Conservation (phyloP, 1,139 yeast species). For the Diutina catenulata region DNA sequence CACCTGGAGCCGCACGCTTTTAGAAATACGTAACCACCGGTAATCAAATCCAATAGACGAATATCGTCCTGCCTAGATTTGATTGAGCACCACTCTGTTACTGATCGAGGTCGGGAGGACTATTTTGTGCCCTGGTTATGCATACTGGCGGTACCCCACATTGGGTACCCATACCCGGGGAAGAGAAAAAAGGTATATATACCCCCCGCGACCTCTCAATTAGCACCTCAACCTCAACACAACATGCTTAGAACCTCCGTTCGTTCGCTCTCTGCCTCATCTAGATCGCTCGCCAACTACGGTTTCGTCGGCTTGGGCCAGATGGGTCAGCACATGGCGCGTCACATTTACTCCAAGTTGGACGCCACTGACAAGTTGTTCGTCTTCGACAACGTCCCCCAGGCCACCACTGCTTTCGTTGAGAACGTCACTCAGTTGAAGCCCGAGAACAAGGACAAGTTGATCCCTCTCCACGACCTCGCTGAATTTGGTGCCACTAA, state of each 20-base stretch:
- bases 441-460: constrained; percentile 14
- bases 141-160: too few species aligned
- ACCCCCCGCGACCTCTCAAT: neutral
- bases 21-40: neutral
- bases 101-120: too few species aligned
- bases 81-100: too few species aligned
- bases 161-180: too few species aligned
- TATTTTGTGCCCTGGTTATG: too few species aligned
- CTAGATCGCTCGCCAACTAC: constrained; percentile 17
- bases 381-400: constrained; percentile 32
- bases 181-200: neutral
- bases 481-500: constrained; percentile 25
- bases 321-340: constrained; percentile 53
- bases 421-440: constrained; percentile 14
- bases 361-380: constrained; percentile 28
- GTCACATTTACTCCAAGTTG: constrained; percentile 35
- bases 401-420: constrained; percentile 19
- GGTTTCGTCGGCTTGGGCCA: constrained; percentile 52
- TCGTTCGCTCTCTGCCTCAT: constrained; percentile 12
- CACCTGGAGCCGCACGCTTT: neutral
- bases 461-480: constrained; percentile 16
- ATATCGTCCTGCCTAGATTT: too few species aligned
- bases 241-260: constrained; percentile 5
- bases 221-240: neutral
- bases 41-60: too few species aligned